phyloP scores from a whole-genome alignment of 176 grass and related monocot species.

The Oryza punctata region DNA sequence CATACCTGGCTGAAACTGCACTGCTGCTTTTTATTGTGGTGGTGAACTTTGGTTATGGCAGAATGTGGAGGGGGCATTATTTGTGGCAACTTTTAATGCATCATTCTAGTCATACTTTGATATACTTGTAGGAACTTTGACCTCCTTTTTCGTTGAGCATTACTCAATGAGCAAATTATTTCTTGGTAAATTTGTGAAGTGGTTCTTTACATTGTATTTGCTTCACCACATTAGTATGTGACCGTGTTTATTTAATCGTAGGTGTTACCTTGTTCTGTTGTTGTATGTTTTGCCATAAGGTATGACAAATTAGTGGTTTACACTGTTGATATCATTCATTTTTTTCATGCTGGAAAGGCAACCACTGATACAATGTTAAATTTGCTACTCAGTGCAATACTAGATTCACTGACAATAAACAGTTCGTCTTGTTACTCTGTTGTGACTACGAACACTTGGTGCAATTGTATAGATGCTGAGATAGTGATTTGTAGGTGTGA shows the following conservation, averaged over 20 bases:
- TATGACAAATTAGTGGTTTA: neutral
- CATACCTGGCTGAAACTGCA: neutral
- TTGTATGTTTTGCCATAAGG: too few relatives aligned
- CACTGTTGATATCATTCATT: conserved; percentile 5
- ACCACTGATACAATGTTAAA: neutral
- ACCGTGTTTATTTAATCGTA: neutral
- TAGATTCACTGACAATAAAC: neutral
- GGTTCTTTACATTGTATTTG: neutral
- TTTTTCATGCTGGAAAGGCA: neutral
- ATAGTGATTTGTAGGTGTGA: neutral
- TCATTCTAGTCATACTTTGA: neutral
- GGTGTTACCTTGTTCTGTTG: too few relatives aligned
- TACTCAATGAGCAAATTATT: neutral
- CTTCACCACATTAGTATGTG: neutral
- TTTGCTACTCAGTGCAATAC: too few relatives aligned
- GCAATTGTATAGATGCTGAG: neutral
- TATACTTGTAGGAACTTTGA: neutral
- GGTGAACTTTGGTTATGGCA: neutral
- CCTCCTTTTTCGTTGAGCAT: conserved; percentile 17
- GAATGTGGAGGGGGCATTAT: neutral
- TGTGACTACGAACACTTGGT: neutral
- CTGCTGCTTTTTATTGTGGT: neutral
- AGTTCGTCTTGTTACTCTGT: neutral
- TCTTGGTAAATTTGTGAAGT: neutral
- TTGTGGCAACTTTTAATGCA: conserved; percentile 12